Conservation (phyloP, 2,329 filamentous ascomycete genomes). For the Botryosphaeria agaves region DNA sequence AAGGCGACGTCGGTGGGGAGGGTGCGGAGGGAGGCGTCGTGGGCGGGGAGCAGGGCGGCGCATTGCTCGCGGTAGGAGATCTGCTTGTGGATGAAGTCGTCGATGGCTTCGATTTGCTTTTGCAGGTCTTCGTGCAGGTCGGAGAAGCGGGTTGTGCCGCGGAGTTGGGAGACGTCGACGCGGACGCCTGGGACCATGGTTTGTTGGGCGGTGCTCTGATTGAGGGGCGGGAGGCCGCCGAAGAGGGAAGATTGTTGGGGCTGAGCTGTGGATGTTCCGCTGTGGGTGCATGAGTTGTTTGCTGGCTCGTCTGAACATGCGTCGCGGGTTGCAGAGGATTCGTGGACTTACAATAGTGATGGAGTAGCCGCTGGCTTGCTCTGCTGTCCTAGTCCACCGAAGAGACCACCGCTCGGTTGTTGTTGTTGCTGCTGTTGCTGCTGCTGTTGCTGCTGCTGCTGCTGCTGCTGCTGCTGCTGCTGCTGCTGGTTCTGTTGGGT, state of each 20-base stretch:
- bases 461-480: constrained; percentile 1
- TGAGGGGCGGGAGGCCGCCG: constrained; percentile 30
- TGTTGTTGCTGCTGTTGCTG: constrained; percentile 4
- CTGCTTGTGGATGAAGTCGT: constrained; percentile 64
- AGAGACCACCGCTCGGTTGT: constrained; percentile 15
- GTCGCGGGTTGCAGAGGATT: background rate
- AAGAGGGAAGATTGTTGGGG: constrained; percentile 14
- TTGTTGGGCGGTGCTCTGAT: constrained; percentile 29
- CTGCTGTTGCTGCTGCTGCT: too few relatives aligned
- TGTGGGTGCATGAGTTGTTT: too few relatives aligned
- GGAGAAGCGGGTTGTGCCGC: constrained; percentile 79
- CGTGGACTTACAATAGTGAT: constrained; percentile 20
- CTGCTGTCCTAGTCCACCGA: constrained; percentile 11
- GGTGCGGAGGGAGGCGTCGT: constrained; percentile 45
- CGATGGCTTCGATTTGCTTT: constrained; percentile 57
- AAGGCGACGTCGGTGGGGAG: constrained; percentile 49
- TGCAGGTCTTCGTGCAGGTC: constrained; percentile 74
- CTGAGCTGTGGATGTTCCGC: constrained; percentile 1
- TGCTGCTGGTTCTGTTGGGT: constrained; percentile 12
- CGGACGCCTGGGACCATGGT: constrained; percentile 52
- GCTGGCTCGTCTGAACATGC: too few relatives aligned
- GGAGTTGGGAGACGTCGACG: constrained; percentile 61
- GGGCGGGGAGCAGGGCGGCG: constrained; percentile 43
- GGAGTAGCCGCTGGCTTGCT: constrained; percentile 12
- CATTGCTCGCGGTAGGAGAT: constrained; percentile 63